phyloP scores from a whole-genome alignment of 306 rosid species.

The Medicago arabica region DNA sequence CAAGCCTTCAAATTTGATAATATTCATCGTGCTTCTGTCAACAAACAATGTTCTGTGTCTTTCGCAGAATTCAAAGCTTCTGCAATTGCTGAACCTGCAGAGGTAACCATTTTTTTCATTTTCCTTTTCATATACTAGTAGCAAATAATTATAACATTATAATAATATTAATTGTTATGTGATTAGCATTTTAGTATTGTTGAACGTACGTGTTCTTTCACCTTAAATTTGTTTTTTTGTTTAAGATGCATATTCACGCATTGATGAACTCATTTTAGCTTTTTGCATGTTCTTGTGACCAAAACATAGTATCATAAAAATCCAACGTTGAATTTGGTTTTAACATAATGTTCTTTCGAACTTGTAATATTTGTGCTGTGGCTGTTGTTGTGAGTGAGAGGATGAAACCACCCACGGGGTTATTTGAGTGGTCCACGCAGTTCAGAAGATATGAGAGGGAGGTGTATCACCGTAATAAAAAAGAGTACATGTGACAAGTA shows the following conservation, averaged over 20 bases:
- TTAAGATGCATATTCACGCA: neutral
- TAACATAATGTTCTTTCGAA: conserved; percentile 5
- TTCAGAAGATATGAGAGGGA: neutral
- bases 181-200: too few species aligned
- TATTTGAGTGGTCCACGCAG: conserved; percentile 32
- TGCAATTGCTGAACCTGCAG: conserved; percentile 27
- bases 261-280: neutral
- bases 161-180: too few species aligned
- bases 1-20: conserved; percentile 29
- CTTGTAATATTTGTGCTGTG: neutral
- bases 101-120: conserved; percentile 33
- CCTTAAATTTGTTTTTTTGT: neutral
- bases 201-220: too few species aligned
- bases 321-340: neutral
- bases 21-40: neutral
- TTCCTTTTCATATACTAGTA: too few species aligned
- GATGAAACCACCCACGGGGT: neutral
- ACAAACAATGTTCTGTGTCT: conserved; percentile 17
- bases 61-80: conserved; percentile 22
- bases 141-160: neutral
- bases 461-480: neutral
- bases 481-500: too few species aligned
- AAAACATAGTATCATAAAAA: conserved; percentile 17
- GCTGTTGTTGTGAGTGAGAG: neutral
- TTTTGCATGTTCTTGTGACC: conserved; percentile 4